A percentile compares a stretch with the other conserved stretches of the same genome.
phyloP scores from a whole-genome alignment of 495 filamentous ascomycete species.

The Xylaria castorea region DNA sequence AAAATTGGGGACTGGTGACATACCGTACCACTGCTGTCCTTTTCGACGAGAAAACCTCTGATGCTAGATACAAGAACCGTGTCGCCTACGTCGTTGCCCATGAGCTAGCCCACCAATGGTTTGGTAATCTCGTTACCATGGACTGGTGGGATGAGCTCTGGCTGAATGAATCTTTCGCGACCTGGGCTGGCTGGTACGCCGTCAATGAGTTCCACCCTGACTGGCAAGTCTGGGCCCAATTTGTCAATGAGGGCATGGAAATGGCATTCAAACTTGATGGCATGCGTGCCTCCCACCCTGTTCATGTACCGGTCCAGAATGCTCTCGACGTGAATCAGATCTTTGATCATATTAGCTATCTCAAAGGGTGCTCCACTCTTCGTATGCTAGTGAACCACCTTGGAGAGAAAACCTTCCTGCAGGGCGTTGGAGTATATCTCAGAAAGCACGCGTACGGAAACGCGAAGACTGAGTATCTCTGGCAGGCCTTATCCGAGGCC shows the following conservation, averaged over 20 bases:
- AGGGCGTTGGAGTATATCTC: conserved; percentile 87
- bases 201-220: conserved; percentile 91
- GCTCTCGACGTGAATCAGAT: conserved; percentile 95
- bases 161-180: conserved; percentile 97
- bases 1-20: conserved; percentile 95
- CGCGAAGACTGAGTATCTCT: conserved; percentile 90
- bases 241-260: conserved; percentile 91
- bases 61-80: conserved; percentile 83
- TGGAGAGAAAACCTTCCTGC: conserved; percentile 82
- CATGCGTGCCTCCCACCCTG: conserved; percentile 89
- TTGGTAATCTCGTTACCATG: conserved; percentile 94
- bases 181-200: conserved; percentile 96
- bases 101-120: conserved; percentile 98
- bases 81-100: conserved; percentile 95
- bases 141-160: conserved; percentile 94
- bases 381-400: conserved; percentile 92
- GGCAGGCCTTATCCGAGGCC: conserved; percentile 86
- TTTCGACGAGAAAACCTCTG: conserved; percentile 89
- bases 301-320: conserved; percentile 89
- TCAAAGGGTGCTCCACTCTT: conserved; percentile 94
- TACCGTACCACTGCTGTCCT: conserved; percentile 93
- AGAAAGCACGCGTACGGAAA: conserved; percentile 91
- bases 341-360: conserved; percentile 93
- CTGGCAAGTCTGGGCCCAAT: conserved; percentile 95
- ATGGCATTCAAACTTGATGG: conserved; percentile 87